These are phyloP conservation scores for Fusarium sp. DNA, from an alignment of 2,329 filamentous ascomycete genomes.

Conservation along the genomic window DNA sequence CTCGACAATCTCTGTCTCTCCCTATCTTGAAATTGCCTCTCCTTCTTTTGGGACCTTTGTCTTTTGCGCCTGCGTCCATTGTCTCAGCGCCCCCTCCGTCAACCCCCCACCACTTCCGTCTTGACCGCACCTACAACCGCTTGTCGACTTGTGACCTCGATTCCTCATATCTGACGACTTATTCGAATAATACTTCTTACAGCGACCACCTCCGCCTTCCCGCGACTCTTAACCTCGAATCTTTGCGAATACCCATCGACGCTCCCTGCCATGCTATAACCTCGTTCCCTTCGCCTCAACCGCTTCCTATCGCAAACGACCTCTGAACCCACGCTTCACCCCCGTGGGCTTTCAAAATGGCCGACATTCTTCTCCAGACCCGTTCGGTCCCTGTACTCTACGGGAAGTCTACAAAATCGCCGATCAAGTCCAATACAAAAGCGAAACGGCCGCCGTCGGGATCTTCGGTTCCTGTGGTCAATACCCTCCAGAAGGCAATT, in stretches of 20 bases:
- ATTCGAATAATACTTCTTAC: conserved; percentile 14
- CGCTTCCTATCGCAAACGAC: conserved; percentile 16
- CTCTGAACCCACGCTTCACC: conserved; percentile 23
- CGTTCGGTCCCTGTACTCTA: conserved; percentile 44
- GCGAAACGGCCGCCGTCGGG: conserved; percentile 40
- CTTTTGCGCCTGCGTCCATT: conserved; percentile 6
- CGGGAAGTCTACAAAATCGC: conserved; percentile 31
- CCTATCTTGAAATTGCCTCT: background rate
- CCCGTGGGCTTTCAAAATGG: conserved; percentile 42
- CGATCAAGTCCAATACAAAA: conserved; percentile 46
- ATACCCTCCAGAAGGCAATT: conserved; percentile 53
- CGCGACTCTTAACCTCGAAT: background rate
- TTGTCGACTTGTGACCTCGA: conserved; percentile 36
- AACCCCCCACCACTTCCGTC: conserved; percentile 35
- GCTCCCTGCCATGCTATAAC: conserved; percentile 38
- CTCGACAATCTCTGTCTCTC: background rate
- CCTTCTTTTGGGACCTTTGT: background rate
- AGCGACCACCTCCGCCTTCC: conserved; percentile 2
- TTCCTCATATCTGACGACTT: conserved; percentile 21
- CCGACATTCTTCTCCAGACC: conserved; percentile 50
- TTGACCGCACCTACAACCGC: conserved; percentile 31
- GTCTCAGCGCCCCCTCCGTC: conserved; percentile 34
- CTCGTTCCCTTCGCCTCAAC: background rate
- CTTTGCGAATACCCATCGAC: background rate
- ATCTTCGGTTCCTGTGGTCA: conserved; percentile 40